phyloP scores from a whole-genome alignment of 192 early-diverging fungal genomes.

The Allomyces javanicus region DNA sequence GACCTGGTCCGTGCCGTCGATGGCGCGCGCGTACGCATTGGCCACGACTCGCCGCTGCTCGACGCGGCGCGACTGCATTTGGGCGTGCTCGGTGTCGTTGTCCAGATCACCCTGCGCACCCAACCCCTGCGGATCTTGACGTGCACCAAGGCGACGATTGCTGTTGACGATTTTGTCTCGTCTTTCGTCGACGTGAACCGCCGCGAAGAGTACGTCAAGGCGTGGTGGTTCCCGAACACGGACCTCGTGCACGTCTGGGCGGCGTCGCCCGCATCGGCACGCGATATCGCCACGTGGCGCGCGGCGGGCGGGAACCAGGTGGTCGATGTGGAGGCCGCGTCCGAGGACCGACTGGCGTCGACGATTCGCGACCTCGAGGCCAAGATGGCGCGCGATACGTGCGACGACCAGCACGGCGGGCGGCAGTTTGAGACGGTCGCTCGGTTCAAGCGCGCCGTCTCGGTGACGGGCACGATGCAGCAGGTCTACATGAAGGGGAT shows the following conservation, averaged over 20 bases:
- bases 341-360: not conserved
- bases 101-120: slow-evolving; percentile 6
- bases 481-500: slow-evolving; percentile 15
- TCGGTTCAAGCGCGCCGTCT: slow-evolving; percentile 8
- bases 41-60: slow-evolving; percentile 5
- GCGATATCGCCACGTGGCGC: slow-evolving; percentile 4
- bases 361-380: not conserved
- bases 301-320: not conserved
- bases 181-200: slow-evolving; percentile 3
- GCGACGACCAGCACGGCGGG: not conserved
- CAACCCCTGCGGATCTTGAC: slow-evolving; percentile 5
- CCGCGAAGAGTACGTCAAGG: slow-evolving; percentile 10
- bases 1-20: slow-evolving; percentile 8
- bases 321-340: not conserved
- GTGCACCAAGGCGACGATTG: slow-evolving; percentile 9
- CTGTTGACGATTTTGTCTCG: slow-evolving; percentile 7
- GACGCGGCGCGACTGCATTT: slow-evolving; percentile 9
- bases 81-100: slow-evolving; percentile 13
- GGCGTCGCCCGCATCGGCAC: slow-evolving; percentile 4
- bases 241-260: slow-evolving; percentile 15
- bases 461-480: slow-evolving; percentile 8
- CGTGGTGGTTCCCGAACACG: slow-evolving; percentile 25
- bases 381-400: not conserved
- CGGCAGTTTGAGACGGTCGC: slow-evolving; percentile 10
- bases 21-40: slow-evolving; percentile 4